Evolutionary conservation across 805 yeast genomes (phyloP), one percentile per base, ranked within the genome.

Genomic region (Schwanniomyces sp.): DNA sequence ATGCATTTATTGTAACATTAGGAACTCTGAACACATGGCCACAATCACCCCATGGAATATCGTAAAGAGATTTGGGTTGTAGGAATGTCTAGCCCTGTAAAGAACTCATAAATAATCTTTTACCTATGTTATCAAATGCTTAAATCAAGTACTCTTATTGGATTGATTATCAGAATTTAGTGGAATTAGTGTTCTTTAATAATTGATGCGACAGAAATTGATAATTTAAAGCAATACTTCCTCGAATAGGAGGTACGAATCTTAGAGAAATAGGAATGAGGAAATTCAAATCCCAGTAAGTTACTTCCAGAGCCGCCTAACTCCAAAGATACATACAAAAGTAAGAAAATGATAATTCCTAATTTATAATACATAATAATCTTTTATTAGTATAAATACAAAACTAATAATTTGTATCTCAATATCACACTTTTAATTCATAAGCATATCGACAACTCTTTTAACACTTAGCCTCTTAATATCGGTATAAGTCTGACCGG

Each of bases 401-500:
- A 21, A 21, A 21, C 5, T 21, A 21, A 21, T 21, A 21, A 5
- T 21, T 21, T 21, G 24, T 21, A 21, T 21, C 5, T 3, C 24
- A 21, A 21, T 21, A 21, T 21, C 24, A 21, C 3, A 5, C 11
- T 18, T n/a, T 46, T 64, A 86, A 28, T 82, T 74, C 84, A 90
- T 84, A 55, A 92, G 74, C 75, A 86, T 82, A 51, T 85, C 83
- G 16, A 94, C 98, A 0, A 96, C 96, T 86, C 96, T 86, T 49
- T 86, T 90, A 8, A 92, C 96, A 61, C 92, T 87, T 55, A 92
- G 72, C 10, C 96, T 86, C 66, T 96, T 82, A 51, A 92, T 75
- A 66, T 92, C 99, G 0, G 98, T 92, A 60, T 92, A 92, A 2
- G 96, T 92, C 72, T 92, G 99, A 10, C 99, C 99, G 2, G 91